Conservation (phyloP, 2,329 filamentous ascomycete genomes). For the Rutstroemia sp. region DNA sequence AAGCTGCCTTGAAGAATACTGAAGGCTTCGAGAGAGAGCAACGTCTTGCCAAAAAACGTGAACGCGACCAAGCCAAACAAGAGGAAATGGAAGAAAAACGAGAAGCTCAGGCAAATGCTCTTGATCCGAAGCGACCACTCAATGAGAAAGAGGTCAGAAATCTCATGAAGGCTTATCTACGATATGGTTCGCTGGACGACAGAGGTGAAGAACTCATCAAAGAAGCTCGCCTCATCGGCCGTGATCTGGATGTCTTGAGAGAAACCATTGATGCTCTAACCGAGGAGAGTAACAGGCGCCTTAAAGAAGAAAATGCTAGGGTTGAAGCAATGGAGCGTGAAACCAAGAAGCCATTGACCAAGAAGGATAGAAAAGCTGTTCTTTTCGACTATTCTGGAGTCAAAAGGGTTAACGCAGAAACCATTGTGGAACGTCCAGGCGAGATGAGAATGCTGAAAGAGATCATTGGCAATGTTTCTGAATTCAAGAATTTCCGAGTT, state of each 20-base stretch:
- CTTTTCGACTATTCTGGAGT: constrained; percentile 90
- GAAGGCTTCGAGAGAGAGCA: constrained; percentile 56
- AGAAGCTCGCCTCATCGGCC: constrained; percentile 75
- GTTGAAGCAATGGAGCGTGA: constrained; percentile 59
- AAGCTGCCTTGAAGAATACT: constrained; percentile 51
- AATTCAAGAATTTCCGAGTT: constrained; percentile 76
- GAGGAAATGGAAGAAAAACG: constrained; percentile 56
- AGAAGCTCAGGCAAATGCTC: constrained; percentile 65
- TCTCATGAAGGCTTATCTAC: constrained; percentile 81
- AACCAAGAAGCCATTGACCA: constrained; percentile 74
- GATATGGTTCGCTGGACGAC: constrained; percentile 85
- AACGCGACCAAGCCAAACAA: constrained; percentile 60
- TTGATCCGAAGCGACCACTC: constrained; percentile 82
- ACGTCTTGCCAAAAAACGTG: constrained; percentile 57
- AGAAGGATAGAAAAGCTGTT: constrained; percentile 97
- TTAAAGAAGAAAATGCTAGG: constrained; percentile 64
- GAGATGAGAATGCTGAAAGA: constrained; percentile 81
- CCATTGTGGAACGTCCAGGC: constrained; percentile 81
- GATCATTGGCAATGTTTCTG: constrained; percentile 56
- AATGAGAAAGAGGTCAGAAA: constrained; percentile 90
- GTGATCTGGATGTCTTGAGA: constrained; percentile 74
- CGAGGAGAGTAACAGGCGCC: constrained; percentile 61
- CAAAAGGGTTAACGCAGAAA: constrained; percentile 93
- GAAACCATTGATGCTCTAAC: constrained; percentile 62
- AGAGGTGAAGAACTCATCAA: constrained; percentile 79